Evolutionary conservation across 2,329 filamentous ascomycete species (phyloP).

Genomic region (Nigrospora osmanthi): DNA sequence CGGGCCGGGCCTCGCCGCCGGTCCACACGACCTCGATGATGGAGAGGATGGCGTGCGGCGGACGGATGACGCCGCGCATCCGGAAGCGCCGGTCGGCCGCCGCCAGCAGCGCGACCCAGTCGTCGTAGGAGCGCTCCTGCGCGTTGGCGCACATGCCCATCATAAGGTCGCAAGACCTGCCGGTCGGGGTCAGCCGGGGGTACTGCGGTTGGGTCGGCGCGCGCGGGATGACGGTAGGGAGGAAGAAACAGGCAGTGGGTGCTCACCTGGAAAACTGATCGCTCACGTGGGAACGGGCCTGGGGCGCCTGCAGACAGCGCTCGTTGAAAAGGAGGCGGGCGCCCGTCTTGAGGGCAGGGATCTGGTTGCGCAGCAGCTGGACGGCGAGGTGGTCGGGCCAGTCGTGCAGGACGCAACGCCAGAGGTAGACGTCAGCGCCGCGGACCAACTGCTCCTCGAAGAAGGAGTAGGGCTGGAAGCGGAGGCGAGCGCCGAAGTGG

Average conservation of each 20-base stretch:
- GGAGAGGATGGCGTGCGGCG: constrained; percentile 5
- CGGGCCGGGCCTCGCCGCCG: background rate
- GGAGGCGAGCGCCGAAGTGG: background rate
- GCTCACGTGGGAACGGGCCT: constrained; percentile 2
- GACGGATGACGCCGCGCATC: constrained; percentile 5
- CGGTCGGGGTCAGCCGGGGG: too few species aligned
- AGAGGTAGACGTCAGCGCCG: constrained; percentile 1
- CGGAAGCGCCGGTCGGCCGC: constrained; percentile 6
- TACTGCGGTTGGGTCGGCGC: background rate
- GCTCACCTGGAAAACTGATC: constrained; percentile 6
- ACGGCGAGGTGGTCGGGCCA: background rate
- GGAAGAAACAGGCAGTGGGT: too few species aligned
- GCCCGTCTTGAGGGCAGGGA: constrained; percentile 1
- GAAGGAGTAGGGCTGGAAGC: background rate
- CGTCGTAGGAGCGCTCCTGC: constrained; percentile 7
- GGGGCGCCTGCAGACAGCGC: constrained; percentile 3
- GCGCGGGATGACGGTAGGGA: too few species aligned
- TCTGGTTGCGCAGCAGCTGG: constrained; percentile 1
- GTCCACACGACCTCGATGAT: constrained; percentile 8
- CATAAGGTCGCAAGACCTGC: constrained; percentile 7
- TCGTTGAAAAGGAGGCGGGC: constrained; percentile 10
- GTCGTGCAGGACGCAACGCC: constrained; percentile 1
- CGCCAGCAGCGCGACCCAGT: constrained; percentile 6
- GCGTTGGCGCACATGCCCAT: constrained; percentile 9
- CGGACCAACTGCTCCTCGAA: constrained; percentile 2